phyloP scores from a whole-genome alignment of 305 asterid genomes.

The Euphrasia arctica region DNA sequence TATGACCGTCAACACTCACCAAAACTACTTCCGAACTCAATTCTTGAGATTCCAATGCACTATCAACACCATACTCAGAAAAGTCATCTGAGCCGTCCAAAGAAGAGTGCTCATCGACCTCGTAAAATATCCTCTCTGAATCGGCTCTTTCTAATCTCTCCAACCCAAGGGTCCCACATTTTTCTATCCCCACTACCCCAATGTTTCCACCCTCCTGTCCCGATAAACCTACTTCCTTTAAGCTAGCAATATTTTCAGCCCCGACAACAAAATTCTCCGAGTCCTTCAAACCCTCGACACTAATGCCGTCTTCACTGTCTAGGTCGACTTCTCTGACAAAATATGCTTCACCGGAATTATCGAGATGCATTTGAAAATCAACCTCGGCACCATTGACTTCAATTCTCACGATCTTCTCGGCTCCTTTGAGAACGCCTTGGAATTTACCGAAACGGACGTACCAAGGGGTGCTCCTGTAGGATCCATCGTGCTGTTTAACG shows the following conservation, averaged over 20 bases:
- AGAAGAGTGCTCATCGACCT: slow-evolving; percentile 67
- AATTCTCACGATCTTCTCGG: slow-evolving; percentile 72
- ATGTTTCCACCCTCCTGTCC: slow-evolving; percentile 31
- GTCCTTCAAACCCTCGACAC: slow-evolving; percentile 25
- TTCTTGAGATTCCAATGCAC: slow-evolving; percentile 50
- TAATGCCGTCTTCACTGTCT: slow-evolving; percentile 20
- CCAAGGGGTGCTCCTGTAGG: slow-evolving; percentile 89
- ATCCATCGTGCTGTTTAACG: slow-evolving; percentile 76
- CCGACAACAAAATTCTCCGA: slow-evolving; percentile 24
- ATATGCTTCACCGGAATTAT: slow-evolving; percentile 88
- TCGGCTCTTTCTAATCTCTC: slow-evolving; percentile 71
- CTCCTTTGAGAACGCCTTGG: slow-evolving; percentile 87
- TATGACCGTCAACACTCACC: slow-evolving; percentile 83
- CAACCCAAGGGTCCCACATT: slow-evolving; percentile 58
- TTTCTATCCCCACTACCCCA: slow-evolving; percentile 53
- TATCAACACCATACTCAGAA: slow-evolving; percentile 57
- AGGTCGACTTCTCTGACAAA: slow-evolving; percentile 54
- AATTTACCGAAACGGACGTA: slow-evolving; percentile 89
- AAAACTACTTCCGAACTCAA: slow-evolving; percentile 74
- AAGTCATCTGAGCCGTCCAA: slow-evolving; percentile 55
- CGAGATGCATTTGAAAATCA: slow-evolving; percentile 81
- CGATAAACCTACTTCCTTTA: slow-evolving; percentile 33
- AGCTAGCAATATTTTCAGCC: slow-evolving; percentile 11
- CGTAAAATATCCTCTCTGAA: slow-evolving; percentile 57
- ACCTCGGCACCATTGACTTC: slow-evolving; percentile 87